These are phyloP conservation scores for Salvia rosmarinus DNA, from an alignment of 257 asterid genomes.

Conservation along the genomic window DNA sequence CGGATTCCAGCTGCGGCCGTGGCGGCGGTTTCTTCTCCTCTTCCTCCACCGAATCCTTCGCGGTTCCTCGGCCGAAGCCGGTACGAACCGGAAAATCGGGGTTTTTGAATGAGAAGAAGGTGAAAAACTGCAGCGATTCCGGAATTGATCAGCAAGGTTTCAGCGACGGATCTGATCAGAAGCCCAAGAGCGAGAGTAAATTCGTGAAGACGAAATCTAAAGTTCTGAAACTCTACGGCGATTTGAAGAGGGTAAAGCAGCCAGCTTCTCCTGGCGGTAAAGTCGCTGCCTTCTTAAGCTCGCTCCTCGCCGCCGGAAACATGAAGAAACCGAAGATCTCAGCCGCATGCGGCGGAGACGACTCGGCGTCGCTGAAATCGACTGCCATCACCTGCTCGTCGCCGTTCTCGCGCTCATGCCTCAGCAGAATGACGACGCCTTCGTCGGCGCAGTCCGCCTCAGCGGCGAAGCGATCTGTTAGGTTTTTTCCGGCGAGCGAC, in stretches of 20 bases:
- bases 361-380: slow-evolving; percentile 45
- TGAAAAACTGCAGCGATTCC: slow-evolving; percentile 19
- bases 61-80: slow-evolving; percentile 51
- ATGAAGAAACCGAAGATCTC: slow-evolving; percentile 50
- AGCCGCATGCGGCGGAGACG: slow-evolving; percentile 21
- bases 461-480: slow-evolving; percentile 57
- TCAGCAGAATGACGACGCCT: slow-evolving; percentile 61
- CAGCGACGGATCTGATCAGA: slow-evolving; percentile 29
- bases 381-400: slow-evolving; percentile 66
- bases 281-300: slow-evolving; percentile 67
- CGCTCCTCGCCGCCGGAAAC: slow-evolving; percentile 61
- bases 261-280: slow-evolving; percentile 80
- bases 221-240: slow-evolving; percentile 69
- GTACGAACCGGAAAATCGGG: slow-evolving; percentile 46
- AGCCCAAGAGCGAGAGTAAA: slow-evolving; percentile 51
- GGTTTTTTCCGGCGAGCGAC: slow-evolving; percentile 59
- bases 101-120: slow-evolving; percentile 36
- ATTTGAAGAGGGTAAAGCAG: slow-evolving; percentile 74
- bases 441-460: slow-evolving; percentile 42
- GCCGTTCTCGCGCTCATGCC: slow-evolving; percentile 72
- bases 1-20: slow-evolving; percentile 36
- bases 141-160: slow-evolving; percentile 18
- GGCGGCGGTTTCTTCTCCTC: slow-evolving; percentile 50
- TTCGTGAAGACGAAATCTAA: slow-evolving; percentile 40
- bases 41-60: slow-evolving; percentile 49